Evolutionary conservation across 2,329 filamentous ascomycete species (phyloP).

Genomic region (Alternaria angustiovoidea): DNA sequence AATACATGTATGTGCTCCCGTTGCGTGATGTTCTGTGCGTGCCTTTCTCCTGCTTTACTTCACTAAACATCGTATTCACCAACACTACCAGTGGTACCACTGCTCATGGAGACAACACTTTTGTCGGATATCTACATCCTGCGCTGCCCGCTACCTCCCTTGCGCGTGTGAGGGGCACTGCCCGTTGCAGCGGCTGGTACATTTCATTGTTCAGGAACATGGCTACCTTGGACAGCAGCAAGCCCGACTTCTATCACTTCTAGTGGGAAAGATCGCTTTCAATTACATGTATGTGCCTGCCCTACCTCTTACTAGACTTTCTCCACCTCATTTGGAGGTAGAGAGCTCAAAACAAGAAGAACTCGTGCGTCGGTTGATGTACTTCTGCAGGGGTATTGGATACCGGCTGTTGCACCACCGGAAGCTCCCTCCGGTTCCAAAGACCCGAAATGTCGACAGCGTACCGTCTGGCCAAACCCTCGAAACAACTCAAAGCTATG

Average conservation of each 20-base stretch:
- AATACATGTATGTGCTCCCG: background rate
- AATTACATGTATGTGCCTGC: background rate
- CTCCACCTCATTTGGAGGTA: background rate
- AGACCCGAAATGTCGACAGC: constrained; percentile 22
- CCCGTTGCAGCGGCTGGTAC: background rate
- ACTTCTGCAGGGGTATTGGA: background rate
- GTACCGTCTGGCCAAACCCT: constrained; percentile 29
- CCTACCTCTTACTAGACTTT: background rate
- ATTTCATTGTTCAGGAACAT: background rate
- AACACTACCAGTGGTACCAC: background rate
- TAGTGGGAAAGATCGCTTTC: background rate
- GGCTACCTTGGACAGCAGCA: background rate
- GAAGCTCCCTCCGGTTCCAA: constrained; percentile 9
- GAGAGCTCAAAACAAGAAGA: background rate
- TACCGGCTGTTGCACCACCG: background rate
- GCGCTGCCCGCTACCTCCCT: background rate
- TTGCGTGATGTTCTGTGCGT: background rate
- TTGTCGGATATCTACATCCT: background rate
- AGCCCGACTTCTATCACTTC: background rate
- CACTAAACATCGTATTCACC: background rate
- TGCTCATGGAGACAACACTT: background rate
- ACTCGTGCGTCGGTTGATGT: background rate
- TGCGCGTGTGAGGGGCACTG: background rate
- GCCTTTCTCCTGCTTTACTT: background rate
- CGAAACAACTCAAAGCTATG: constrained; percentile 29